These are phyloP conservation scores for Clavispora asparagi DNA, from an alignment of 805 yeast genomes.

Conservation along the genomic window DNA sequence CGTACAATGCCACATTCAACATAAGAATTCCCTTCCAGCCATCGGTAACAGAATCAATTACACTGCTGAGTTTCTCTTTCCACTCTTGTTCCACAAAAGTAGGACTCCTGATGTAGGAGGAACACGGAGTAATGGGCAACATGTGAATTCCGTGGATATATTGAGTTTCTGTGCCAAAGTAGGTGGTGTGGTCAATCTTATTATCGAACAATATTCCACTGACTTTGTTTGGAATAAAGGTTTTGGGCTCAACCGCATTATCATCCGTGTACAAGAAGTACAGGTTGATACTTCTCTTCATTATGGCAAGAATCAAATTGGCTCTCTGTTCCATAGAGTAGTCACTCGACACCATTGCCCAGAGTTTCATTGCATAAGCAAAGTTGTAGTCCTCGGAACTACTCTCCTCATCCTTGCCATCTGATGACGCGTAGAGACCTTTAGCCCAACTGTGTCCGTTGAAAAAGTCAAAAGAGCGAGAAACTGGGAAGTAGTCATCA, in stretches of 20 bases:
- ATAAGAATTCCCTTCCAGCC: constrained; percentile 61
- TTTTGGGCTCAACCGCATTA: constrained; percentile 51
- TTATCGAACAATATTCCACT: constrained; percentile 73
- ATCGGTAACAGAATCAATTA: constrained; percentile 41
- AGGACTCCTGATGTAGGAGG: constrained; percentile 50
- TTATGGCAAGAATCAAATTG: constrained; percentile 53
- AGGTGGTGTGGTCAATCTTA: constrained; percentile 68
- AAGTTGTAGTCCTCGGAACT: constrained; percentile 68
- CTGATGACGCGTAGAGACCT: constrained; percentile 57
- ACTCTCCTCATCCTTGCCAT: constrained; percentile 70
- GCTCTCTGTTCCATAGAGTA: constrained; percentile 48
- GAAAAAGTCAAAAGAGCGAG: constrained; percentile 65
- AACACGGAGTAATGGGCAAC: constrained; percentile 65
- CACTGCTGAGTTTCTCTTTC: constrained; percentile 16
- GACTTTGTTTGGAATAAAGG: constrained; percentile 58
- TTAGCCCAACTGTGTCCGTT: constrained; percentile 74
- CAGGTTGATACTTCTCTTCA: constrained; percentile 47
- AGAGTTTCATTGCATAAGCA: constrained; percentile 62
- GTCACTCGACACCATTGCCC: constrained; percentile 60
- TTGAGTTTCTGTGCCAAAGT: constrained; percentile 56
- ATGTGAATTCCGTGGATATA: constrained; percentile 77
- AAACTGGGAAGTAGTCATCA: constrained; percentile 58
- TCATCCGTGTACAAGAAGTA: constrained; percentile 53
- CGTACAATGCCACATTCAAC: constrained; percentile 41
- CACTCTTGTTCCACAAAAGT: constrained; percentile 31